Percentiles rank a stretch among this genome's conserved stretches.
Conservation (phyloP, 2,329 filamentous ascomycete genomes). For the Fusarium clavum region DNA sequence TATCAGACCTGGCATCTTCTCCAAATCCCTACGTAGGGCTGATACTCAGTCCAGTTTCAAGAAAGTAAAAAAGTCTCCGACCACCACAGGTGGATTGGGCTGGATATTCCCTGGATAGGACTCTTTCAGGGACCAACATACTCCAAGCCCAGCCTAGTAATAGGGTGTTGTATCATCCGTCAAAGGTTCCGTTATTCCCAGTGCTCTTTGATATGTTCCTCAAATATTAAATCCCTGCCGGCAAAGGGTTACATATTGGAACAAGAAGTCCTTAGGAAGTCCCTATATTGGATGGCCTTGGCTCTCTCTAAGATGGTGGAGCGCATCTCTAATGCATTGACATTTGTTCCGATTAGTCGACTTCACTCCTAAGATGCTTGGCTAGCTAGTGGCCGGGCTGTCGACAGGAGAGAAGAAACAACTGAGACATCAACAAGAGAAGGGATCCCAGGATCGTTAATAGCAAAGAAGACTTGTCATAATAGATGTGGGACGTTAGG, state of each 20-base stretch:
- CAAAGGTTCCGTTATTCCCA: neutral
- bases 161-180: conserved; percentile 3
- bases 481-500: conserved; percentile 36
- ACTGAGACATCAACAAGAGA: conserved; percentile 29
- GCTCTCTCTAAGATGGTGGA: conserved; percentile 39
- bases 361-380: conserved; percentile 24
- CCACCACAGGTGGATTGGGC: neutral
- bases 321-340: conserved; percentile 28
- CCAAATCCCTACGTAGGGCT: conserved; percentile 39
- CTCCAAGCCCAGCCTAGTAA: conserved; percentile 1
- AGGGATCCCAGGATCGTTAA: conserved; percentile 13
- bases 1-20: conserved; percentile 23
- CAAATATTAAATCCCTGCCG: conserved; percentile 18
- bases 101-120: conserved; percentile 25
- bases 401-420: conserved; percentile 20
- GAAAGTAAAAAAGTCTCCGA: conserved; percentile 24
- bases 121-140: neutral
- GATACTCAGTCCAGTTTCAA: conserved; percentile 21
- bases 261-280: conserved; percentile 18
- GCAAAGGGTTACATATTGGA: conserved; percentile 29
- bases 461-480: conserved; percentile 12
- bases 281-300: conserved; percentile 33
- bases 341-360: conserved; percentile 27
- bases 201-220: conserved; percentile 10
- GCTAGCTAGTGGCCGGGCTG: neutral